Evolutionary conservation across 345 rosid genomes (phyloP).

Genomic region (Eucalyptus lansdowneana): DNA sequence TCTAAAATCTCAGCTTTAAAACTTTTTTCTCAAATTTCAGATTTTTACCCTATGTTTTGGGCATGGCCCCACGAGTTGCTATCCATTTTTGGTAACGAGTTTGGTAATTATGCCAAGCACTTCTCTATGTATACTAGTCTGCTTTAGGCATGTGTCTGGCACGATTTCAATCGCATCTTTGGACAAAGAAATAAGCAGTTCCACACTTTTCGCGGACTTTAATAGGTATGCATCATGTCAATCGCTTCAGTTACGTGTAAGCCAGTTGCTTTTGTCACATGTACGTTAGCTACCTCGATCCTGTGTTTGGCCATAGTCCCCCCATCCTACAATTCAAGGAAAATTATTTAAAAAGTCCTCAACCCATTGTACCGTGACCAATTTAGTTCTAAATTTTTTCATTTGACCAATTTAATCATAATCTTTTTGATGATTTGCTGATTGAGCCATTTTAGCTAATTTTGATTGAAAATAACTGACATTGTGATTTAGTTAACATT

Average conservation of each 20-base stretch:
- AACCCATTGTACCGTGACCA: accelerated
- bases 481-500: too few species aligned
- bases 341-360: too few species aligned
- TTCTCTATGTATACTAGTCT: neutral
- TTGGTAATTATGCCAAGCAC: neutral
- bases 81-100: neutral
- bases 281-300: neutral
- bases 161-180: neutral
- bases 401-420: too few species aligned
- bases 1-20: neutral
- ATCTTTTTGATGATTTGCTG: too few species aligned
- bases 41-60: neutral
- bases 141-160: neutral
- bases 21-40: neutral
- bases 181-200: neutral
- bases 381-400: too few species aligned
- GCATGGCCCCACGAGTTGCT: neutral
- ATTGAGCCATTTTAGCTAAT: too few species aligned
- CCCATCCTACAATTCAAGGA: neutral
- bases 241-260: neutral
- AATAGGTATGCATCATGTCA: neutral
- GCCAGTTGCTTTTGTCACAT: neutral
- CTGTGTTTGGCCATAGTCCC: neutral
- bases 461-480: too few species aligned
- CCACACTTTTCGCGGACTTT: neutral